Base-by-base conservation (phyloP, 164 flowering plant genomes). In the Sedum album region DNA sequence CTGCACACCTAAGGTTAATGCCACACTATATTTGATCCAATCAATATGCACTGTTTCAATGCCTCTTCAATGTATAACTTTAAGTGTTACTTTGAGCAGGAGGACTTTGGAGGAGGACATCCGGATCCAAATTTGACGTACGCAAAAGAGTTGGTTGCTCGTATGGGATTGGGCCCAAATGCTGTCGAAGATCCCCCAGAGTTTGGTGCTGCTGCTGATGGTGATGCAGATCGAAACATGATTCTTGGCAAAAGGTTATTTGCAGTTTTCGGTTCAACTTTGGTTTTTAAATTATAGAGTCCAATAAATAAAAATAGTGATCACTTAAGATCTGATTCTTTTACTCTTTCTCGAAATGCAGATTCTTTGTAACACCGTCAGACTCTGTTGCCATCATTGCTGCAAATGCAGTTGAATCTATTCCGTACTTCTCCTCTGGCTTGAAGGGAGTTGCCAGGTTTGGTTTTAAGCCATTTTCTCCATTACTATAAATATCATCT, bases 191-290 rank as follows among this genome's bases (percentile, higher is more conserved):
- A 90, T 61, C 96, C 96, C 66, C 99, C 99, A 55, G 99, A 95
- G 73, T 95, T 95, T 81, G 99, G 99, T 69, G 99, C 97, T 69
- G 99, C 99, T 80, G 96, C 96, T 74, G 99, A 95, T 81, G 99
- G 99, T 82, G 97, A 95, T 79, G 99, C 97, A 23, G 99, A 95
- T 75, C 89, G 99, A 64, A 95, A 92, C 75, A 95, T 95, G 99
- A 64, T 95, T 76, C 96, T 95, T 73, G 99, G 99, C 31, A 95
- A 92, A 84, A 88, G 97, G 96, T 92, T 77, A 18, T 64, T n/a
- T 21, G 39, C 66, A 31, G 46, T 6, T 31, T n/a, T 35, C 25
- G 13, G 48, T 42, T 35, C 10, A 35, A 60, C 64, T 14, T 63
- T 20, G 9, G 49, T 8, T 14, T 39, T 53, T 63, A 53, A n/a